Evolutionary conservation across 345 rosid genomes (phyloP), one percentile per base, ranked within the genome.

Genomic region (Raphanus raphanistrum): DNA sequence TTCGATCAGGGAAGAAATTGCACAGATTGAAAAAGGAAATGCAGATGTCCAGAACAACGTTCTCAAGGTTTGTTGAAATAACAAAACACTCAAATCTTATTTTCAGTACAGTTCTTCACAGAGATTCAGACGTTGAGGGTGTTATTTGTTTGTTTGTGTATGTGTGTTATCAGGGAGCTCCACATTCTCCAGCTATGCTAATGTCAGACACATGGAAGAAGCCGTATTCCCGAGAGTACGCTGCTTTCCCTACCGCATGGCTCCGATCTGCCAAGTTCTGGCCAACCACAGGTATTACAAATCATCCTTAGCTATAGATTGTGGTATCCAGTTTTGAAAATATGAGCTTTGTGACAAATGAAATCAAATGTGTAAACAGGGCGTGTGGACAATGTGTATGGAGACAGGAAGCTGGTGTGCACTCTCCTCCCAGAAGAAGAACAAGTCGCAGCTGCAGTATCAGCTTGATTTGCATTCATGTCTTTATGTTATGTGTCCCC

Each of bases 191-290:
- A 81, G 90, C 94, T n/a, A 72, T 96, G 90, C 94, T 96, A 75
- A 93, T 96, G 99, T 96, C 88, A 83, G 98, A 96, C 81, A 25
- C 89, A 52, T 96, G 99, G 99, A 83, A 88, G 5, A 93, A 93
- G 63, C 96, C 99, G 5, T 96, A 96, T 81, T 84, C 97, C 13
- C 82, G 98, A 63, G 96, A 93, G 72, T 93, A 90, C 71, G 99
- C 99, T 13, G 98, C 96, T 68, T 93, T 88, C 90, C 97, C 98
- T 6, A 98, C 97, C 76, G 78, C 99, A 27, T 96, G 99, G 99
- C 98, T 96, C 78, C 92, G 90, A 1, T 60, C 72, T 33, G 82
- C 96, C 3, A 96, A 96, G 82, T 93, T 96, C 91, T 96, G 99
- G 99, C 99, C 99, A 27, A 76, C 80, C 67, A 93, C 99, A 65